Evolutionary conservation across 345 rosid genomes (phyloP).

Genomic region (Ailanthus altissimus): DNA sequence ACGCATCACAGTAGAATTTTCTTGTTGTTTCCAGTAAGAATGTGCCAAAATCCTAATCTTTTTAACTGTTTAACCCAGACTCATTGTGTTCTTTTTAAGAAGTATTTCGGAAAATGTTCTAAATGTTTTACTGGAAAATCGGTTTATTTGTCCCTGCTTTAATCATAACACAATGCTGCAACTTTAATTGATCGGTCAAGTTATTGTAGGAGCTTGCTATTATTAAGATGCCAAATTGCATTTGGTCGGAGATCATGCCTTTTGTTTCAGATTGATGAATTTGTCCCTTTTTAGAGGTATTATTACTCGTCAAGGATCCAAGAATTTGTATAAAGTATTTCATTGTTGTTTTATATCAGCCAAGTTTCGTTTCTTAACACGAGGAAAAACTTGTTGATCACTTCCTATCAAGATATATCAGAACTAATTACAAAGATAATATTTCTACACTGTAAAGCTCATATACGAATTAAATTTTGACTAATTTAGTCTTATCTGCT

Average conservation of each 20-base stretch:
- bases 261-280: not conserved
- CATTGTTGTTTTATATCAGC: not conserved
- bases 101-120: not conserved
- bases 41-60: constrained; percentile 49
- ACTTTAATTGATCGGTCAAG: not conserved
- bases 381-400: not conserved
- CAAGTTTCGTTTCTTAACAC: not conserved
- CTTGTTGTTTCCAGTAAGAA: constrained; percentile 30
- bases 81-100: not conserved
- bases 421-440: not conserved
- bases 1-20: constrained; percentile 33
- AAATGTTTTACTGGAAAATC: not conserved
- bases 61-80: not conserved
- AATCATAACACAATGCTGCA: no score
- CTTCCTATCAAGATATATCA: not conserved
- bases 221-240: not conserved
- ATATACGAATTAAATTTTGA: not conserved
- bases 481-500: not conserved
- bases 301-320: not conserved
- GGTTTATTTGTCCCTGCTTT: not conserved
- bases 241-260: not conserved
- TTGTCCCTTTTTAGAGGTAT: not conserved
- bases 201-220: not conserved
- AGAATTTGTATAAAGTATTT: not conserved
- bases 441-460: not conserved